phyloP scores from a whole-genome alignment of 2,329 filamentous ascomycete genomes.

The Fusarium sp. region DNA sequence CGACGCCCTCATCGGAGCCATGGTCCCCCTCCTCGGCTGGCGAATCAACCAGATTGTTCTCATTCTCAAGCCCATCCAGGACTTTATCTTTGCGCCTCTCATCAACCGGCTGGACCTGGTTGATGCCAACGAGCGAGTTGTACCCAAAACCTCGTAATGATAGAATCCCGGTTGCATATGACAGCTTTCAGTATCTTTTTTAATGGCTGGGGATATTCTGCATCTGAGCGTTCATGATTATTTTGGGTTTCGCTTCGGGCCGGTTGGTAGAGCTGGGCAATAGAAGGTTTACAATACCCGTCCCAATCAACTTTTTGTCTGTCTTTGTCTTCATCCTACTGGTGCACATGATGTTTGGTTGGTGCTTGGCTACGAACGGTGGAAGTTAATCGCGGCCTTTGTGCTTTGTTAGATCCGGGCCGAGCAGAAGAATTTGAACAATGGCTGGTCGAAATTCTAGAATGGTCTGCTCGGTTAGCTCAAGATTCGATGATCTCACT shows the following conservation, averaged over 20 bases:
- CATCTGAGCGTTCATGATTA: not conserved
- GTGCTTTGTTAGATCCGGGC: too few relatives aligned
- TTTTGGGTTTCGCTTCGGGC: conserved; percentile 11
- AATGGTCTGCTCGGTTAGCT: too few relatives aligned
- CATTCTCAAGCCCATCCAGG: conserved; percentile 48
- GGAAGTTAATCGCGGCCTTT: too few relatives aligned
- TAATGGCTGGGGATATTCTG: not conserved
- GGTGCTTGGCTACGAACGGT: not conserved
- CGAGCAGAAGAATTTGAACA: too few relatives aligned
- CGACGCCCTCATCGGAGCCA: conserved; percentile 55
- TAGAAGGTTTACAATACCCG: conserved; percentile 5
- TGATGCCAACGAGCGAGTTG: conserved; percentile 26
- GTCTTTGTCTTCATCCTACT: too few relatives aligned
- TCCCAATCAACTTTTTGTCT: not conserved
- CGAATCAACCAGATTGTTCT: conserved; percentile 48
- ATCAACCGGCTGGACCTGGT: conserved; percentile 45
- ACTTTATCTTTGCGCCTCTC: conserved; percentile 48
- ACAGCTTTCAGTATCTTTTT: not conserved
- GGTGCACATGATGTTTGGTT: too few relatives aligned
- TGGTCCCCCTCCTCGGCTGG: conserved; percentile 56
- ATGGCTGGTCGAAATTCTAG: too few relatives aligned
- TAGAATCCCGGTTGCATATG: too few relatives aligned
- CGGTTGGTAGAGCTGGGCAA: not conserved
- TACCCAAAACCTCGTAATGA: conserved; percentile 37
- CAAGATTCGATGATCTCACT: too few relatives aligned